phyloP scores from a whole-genome alignment of 2,329 filamentous ascomycete species.

The Blastomyces emzantsi region DNA sequence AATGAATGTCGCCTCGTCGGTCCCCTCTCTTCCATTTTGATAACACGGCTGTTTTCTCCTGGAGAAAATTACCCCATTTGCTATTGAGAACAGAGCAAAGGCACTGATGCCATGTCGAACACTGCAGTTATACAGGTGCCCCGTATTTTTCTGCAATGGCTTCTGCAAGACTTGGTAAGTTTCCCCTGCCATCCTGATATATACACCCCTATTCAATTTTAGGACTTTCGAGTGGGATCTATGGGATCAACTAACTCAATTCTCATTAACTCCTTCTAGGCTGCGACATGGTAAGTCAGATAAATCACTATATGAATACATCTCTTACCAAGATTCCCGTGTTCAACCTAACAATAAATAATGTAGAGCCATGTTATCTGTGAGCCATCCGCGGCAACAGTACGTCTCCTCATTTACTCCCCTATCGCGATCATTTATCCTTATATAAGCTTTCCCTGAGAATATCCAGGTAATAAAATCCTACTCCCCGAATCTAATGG shows the following conservation, averaged over 20 bases:
- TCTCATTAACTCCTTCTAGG: conserved; percentile 20
- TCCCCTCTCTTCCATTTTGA: background rate
- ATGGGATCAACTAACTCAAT: background rate
- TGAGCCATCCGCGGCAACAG: conserved; percentile 68
- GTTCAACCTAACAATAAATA: conserved; percentile 12
- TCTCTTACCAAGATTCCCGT: background rate
- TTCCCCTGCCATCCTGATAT: background rate
- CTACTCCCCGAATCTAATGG: conserved; percentile 97
- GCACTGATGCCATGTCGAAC: background rate
- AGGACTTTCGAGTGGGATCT: background rate
- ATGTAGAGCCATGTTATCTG: conserved; percentile 75
- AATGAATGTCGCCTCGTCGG: background rate
- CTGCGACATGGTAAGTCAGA: conserved; percentile 67
- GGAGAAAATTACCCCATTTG: background rate
- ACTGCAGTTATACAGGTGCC: conserved; percentile 70
- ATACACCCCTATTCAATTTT: background rate
- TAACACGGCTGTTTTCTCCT: background rate
- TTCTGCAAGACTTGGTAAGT: conserved; percentile 67
- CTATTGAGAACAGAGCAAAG: background rate
- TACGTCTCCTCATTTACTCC: conserved; percentile 18
- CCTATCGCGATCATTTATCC: background rate
- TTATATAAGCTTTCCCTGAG: background rate
- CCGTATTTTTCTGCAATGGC: conserved; percentile 99
- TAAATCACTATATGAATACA: background rate
- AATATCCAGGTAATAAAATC: conserved; percentile 75